Evolutionary conservation across 441 rosid genomes (phyloP).

Genomic region (Adansonia madagascariensis): DNA sequence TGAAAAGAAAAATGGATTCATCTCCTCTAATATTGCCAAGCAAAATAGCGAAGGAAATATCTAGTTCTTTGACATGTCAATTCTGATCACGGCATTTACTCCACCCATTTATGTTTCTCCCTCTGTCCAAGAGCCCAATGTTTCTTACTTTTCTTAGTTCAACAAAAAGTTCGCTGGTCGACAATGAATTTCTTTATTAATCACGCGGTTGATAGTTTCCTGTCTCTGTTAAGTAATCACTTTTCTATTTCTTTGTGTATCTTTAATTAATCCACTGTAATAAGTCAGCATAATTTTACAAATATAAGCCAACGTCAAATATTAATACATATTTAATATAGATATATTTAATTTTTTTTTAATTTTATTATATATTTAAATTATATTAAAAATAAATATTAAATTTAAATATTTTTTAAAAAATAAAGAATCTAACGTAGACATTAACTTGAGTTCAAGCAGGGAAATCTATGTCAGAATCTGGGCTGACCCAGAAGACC

Average conservation of each 20-base stretch:
- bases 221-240: neutral
- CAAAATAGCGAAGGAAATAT: neutral
- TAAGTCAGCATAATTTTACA: neutral
- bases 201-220: slow-evolving; percentile 1
- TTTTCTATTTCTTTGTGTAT: neutral
- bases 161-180: neutral
- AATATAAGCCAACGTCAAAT: too few relatives aligned
- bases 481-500: too few relatives aligned
- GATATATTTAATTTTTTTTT: too few relatives aligned
- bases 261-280: too few relatives aligned
- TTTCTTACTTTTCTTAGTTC: neutral
- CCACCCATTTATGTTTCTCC: neutral
- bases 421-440: too few relatives aligned
- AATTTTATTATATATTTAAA: too few relatives aligned
- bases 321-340: too few relatives aligned
- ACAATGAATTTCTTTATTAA: neutral
- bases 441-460: too few relatives aligned
- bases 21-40: neutral
- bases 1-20: neutral
- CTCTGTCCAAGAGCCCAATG: neutral
- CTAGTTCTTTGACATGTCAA: neutral
- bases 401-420: too few relatives aligned
- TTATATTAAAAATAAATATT: too few relatives aligned
- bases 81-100: neutral
- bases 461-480: too few relatives aligned